phyloP scores from a whole-genome alignment of 345 rosid genomes.

The Boechera stricta region DNA sequence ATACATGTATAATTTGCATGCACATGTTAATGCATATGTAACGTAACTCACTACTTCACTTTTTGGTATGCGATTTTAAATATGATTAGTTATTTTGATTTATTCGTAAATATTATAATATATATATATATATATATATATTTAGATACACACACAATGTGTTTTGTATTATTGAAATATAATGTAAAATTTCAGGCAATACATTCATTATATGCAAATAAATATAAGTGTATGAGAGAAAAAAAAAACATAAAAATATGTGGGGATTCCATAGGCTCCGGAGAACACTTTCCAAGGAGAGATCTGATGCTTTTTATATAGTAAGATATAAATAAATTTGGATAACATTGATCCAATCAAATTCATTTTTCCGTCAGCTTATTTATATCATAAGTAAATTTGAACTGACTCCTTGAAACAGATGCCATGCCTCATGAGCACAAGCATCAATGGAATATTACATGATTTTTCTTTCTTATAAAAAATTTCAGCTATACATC shows the following conservation, averaged over 20 bases:
- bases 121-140: not conserved
- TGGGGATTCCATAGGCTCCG: slow-evolving; percentile 24
- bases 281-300: slow-evolving; percentile 38
- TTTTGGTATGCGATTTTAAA: slow-evolving; percentile 13
- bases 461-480: not conserved
- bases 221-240: too few relatives aligned
- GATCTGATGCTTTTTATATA: slow-evolving; percentile 25
- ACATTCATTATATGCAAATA: too few relatives aligned
- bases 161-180: not conserved
- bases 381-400: not conserved
- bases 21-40: slow-evolving; percentile 36
- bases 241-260: slow-evolving; percentile 17
- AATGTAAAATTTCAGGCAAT: not conserved
- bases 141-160: not conserved
- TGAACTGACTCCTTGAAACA: slow-evolving; percentile 13
- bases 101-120: not conserved
- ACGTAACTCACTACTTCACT: slow-evolving; percentile 32
- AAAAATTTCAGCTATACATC: not conserved
- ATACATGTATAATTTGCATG: slow-evolving; percentile 34
- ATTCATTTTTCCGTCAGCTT: not conserved
- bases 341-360: slow-evolving; percentile 38
- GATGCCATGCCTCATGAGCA: slow-evolving; percentile 21
- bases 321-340: not conserved
- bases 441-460: slow-evolving; percentile 25
- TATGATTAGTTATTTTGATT: not conserved